Evolutionary conservation across 805 yeast species (phyloP).

Genomic region (Candida bentonensis): DNA sequence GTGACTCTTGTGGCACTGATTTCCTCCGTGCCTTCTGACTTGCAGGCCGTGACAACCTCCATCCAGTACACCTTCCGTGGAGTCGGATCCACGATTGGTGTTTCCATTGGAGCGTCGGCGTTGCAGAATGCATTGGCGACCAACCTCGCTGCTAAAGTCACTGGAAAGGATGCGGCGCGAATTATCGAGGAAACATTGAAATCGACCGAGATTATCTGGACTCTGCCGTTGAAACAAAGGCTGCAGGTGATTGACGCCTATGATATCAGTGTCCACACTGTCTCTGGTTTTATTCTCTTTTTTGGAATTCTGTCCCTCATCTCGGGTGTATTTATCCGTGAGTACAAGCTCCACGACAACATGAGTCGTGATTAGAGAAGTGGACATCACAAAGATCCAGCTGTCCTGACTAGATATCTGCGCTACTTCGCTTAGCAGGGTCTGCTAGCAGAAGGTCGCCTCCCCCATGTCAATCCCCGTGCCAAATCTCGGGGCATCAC

Average conservation of each 20-base stretch:
- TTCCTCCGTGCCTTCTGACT: slow-evolving; percentile 49
- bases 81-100: slow-evolving; percentile 68
- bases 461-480: too few species aligned
- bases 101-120: slow-evolving; percentile 46
- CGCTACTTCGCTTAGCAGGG: too few species aligned
- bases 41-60: slow-evolving; percentile 73
- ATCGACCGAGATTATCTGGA: slow-evolving; percentile 35
- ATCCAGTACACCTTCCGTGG: slow-evolving; percentile 74
- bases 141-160: slow-evolving; percentile 17
- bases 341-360: background rate
- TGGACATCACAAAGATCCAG: too few species aligned
- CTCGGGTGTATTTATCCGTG: background rate
- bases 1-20: slow-evolving; percentile 57
- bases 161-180: slow-evolving; percentile 32
- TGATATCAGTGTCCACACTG: background rate
- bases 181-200: slow-evolving; percentile 30
- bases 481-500: too few species aligned
- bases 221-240: background rate
- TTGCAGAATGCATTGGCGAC: slow-evolving; percentile 34
- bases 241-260: slow-evolving; percentile 1
- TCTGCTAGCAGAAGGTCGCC: too few species aligned
- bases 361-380: too few species aligned
- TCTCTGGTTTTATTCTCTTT: background rate
- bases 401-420: too few species aligned
- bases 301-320: background rate